These are phyloP conservation scores for Populus hybrid DNA, from an alignment of 441 rosid species.

Conservation along the genomic window DNA sequence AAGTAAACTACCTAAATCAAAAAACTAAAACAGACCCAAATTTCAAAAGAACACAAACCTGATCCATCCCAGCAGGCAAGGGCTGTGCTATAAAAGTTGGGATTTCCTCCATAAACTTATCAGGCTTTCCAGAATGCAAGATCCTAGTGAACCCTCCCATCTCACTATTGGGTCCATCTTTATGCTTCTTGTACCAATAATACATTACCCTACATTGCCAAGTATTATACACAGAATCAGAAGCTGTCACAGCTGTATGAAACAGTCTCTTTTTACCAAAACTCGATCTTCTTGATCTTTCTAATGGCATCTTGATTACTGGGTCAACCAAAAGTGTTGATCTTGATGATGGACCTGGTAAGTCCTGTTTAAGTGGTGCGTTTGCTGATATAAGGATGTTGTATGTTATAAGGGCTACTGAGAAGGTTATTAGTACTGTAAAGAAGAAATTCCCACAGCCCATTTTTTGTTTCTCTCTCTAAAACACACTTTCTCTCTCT, in stretches of 20 bases:
- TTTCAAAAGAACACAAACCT: constrained; percentile 35
- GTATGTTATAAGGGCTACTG: constrained; percentile 89
- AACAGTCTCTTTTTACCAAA: constrained; percentile 43
- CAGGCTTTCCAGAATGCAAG: constrained; percentile 85
- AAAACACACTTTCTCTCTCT: neutral
- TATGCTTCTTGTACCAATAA: constrained; percentile 81
- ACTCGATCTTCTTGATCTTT: constrained; percentile 20
- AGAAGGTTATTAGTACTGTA: constrained; percentile 55
- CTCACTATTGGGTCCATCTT: constrained; percentile 56
- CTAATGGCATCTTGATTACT: constrained; percentile 64
- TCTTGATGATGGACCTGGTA: constrained; percentile 59
- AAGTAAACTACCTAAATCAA: neutral
- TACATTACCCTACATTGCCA: constrained; percentile 98
- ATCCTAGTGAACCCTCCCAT: constrained; percentile 98
- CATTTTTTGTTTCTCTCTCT: constrained; percentile 26
- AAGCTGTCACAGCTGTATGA: constrained; percentile 93
- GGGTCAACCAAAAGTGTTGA: constrained; percentile 48
- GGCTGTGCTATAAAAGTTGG: constrained; percentile 96
- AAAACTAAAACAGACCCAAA: neutral
- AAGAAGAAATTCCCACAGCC: constrained; percentile 73
- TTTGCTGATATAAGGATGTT: constrained; percentile 86
- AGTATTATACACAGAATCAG: constrained; percentile 83
- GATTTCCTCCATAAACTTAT: constrained; percentile 81
- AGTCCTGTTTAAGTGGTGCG: constrained; percentile 76
- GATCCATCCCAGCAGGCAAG: constrained; percentile 88